phyloP scores from a whole-genome alignment of 2,329 filamentous ascomycete genomes.

The Thielaviopsis punctulata region DNA sequence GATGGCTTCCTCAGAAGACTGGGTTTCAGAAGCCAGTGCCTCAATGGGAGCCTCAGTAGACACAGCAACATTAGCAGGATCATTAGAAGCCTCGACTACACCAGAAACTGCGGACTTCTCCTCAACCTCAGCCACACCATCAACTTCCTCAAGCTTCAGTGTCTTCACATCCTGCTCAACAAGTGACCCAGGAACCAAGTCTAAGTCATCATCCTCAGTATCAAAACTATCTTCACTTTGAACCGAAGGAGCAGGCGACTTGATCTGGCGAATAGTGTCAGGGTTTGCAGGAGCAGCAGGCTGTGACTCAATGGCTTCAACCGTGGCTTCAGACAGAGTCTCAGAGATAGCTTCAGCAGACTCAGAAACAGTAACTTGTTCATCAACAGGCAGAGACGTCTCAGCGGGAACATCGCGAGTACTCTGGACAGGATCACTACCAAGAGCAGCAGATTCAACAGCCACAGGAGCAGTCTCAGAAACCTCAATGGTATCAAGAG shows the following conservation, averaged over 20 bases:
- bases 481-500: not conserved
- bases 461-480: not conserved
- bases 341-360: not conserved
- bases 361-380: not conserved
- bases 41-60: not conserved
- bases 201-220: not conserved
- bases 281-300: not conserved
- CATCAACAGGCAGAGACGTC: not conserved
- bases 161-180: conserved; percentile 12
- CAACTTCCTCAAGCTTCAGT: conserved; percentile 6
- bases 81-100: not conserved
- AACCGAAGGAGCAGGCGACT: not conserved
- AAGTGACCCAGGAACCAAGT: not conserved
- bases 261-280: not conserved
- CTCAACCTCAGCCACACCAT: not conserved
- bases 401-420: not conserved
- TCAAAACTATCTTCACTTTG: not conserved
- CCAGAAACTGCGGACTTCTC: not conserved
- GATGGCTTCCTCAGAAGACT: not conserved
- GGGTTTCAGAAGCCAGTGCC: not conserved
- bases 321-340: conserved; percentile 15
- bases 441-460: not conserved
- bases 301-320: conserved; percentile 21
- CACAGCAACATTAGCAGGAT: not conserved
- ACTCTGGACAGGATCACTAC: too few relatives aligned